Percentiles rank a stretch among this genome's conserved stretches.
phyloP scores from a whole-genome alignment of 371 early-diverging fungal species.

The Lichtheimia ornata region DNA sequence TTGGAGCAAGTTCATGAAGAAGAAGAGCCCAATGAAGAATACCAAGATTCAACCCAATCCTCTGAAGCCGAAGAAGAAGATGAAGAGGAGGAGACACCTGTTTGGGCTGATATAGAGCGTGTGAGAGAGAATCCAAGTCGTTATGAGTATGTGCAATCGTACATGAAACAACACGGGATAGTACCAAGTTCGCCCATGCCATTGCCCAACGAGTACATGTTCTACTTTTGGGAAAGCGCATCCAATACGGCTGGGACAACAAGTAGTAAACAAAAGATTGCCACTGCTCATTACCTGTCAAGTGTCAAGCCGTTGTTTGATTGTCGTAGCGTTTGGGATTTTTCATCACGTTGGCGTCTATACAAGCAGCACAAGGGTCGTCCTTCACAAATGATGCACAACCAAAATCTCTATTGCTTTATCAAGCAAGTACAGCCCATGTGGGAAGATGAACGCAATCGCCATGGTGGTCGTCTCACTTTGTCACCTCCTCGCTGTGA shows the following conservation, averaged over 20 bases:
- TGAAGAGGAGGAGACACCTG: constrained; percentile 16
- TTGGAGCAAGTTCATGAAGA: neutral
- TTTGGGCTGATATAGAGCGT: constrained; percentile 41
- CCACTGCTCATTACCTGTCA: constrained; percentile 39
- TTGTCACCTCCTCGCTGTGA: constrained; percentile 31
- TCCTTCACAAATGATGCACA: constrained; percentile 42
- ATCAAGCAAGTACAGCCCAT: constrained; percentile 56
- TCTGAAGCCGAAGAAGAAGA: constrained; percentile 2
- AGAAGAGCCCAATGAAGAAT: constrained; percentile 10
- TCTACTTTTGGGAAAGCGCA: constrained; percentile 50
- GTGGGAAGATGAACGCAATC: constrained; percentile 64
- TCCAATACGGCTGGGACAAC: constrained; percentile 21
- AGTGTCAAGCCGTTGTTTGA: constrained; percentile 50
- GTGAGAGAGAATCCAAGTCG: constrained; percentile 35
- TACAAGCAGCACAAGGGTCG: constrained; percentile 34
- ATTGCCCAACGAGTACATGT: constrained; percentile 21
- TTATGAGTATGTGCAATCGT: constrained; percentile 23
- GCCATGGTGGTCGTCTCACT: constrained; percentile 54
- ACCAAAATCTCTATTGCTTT: constrained; percentile 62
- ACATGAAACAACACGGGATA: constrained; percentile 24
- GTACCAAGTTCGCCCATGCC: constrained; percentile 21
- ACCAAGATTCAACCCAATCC: neutral
- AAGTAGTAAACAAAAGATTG: constrained; percentile 31
- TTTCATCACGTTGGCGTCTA: constrained; percentile 55
- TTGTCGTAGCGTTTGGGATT: constrained; percentile 55